A percentile compares a stretch with the other conserved stretches of the same genome.
phyloP scores from a whole-genome alignment of 2,329 filamentous ascomycete species.

The Penicillium sp. region DNA sequence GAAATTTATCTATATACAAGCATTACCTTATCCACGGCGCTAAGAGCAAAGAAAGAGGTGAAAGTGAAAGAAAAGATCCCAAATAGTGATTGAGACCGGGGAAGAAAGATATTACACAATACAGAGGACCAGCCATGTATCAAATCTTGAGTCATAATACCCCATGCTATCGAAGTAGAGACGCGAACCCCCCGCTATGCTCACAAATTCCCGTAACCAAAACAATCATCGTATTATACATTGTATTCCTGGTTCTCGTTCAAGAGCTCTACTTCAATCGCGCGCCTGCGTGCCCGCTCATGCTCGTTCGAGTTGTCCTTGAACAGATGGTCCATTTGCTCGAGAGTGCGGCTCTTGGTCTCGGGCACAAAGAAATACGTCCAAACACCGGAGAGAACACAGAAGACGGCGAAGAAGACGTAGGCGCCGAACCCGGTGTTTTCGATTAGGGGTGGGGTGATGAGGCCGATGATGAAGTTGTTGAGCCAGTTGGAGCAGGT shows the following conservation, averaged over 20 bases:
- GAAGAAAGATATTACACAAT: too few species aligned
- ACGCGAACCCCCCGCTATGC: background rate
- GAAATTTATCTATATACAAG: too few species aligned
- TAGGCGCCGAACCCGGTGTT: slow-evolving; percentile 55
- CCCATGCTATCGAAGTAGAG: background rate
- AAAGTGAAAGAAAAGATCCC: too few species aligned
- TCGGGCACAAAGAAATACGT: slow-evolving; percentile 57
- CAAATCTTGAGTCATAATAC: slow-evolving; percentile 1
- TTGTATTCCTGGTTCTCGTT: slow-evolving; percentile 11
- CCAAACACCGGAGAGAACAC: slow-evolving; percentile 51
- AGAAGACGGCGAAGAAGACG: slow-evolving; percentile 60
- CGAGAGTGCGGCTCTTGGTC: slow-evolving; percentile 56
- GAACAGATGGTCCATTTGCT: slow-evolving; percentile 54
- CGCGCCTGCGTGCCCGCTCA: slow-evolving; percentile 29
- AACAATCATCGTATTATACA: slow-evolving; percentile 2
- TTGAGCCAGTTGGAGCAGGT: slow-evolving; percentile 64
- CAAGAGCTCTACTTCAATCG: slow-evolving; percentile 35
- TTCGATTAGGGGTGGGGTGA: slow-evolving; percentile 63
- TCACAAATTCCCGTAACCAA: background rate
- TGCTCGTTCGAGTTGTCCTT: slow-evolving; percentile 37
- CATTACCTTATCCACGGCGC: too few species aligned
- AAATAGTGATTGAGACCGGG: too few species aligned
- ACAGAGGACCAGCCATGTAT: background rate
- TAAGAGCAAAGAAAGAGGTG: too few species aligned
- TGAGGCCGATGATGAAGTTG: slow-evolving; percentile 65